Conservation (phyloP, 208 protist genomes). For the Leishmania major region DNA sequence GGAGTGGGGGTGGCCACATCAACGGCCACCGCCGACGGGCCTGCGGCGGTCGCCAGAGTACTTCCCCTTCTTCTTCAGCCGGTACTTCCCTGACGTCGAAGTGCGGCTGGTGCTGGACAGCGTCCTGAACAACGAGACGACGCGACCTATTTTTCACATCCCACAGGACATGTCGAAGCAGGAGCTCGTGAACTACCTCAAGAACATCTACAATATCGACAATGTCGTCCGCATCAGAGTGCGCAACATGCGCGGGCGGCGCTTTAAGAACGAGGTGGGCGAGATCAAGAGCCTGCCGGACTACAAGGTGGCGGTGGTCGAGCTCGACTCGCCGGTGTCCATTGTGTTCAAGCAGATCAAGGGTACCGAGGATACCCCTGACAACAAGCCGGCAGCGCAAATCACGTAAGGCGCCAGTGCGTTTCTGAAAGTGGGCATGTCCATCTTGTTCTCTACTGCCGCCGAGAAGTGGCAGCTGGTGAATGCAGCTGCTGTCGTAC, state of each 20-base stretch:
- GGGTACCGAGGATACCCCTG: conserved; percentile 84
- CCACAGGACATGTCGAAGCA: conserved; percentile 86
- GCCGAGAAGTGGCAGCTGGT: background rate
- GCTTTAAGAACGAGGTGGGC: conserved; percentile 90
- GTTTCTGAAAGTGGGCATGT: background rate
- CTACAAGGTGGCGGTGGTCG: conserved; percentile 82
- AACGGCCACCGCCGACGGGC: conserved; percentile 76
- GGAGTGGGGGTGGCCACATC: conserved; percentile 80
- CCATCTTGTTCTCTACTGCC: background rate
- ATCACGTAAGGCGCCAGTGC: conserved; percentile 33
- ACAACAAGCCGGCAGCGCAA: conserved; percentile 75
- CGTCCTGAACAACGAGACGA: conserved; percentile 89
- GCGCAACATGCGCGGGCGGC: conserved; percentile 70
- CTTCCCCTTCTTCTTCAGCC: conserved; percentile 80
- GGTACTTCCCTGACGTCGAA: conserved; percentile 85
- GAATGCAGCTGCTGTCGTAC: background rate
- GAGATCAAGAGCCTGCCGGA: conserved; percentile 78
- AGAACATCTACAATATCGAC: conserved; percentile 86
- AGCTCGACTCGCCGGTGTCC: conserved; percentile 80
- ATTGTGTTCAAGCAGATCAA: conserved; percentile 91
- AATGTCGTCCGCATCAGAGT: conserved; percentile 73
- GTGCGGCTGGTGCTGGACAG: conserved; percentile 83
- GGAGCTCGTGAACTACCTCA: conserved; percentile 87
- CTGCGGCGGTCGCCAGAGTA: conserved; percentile 77
- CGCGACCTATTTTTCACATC: conserved; percentile 76